Conservation (phyloP, 805 yeast species). For the Saccharomyces mikatae region DNA sequence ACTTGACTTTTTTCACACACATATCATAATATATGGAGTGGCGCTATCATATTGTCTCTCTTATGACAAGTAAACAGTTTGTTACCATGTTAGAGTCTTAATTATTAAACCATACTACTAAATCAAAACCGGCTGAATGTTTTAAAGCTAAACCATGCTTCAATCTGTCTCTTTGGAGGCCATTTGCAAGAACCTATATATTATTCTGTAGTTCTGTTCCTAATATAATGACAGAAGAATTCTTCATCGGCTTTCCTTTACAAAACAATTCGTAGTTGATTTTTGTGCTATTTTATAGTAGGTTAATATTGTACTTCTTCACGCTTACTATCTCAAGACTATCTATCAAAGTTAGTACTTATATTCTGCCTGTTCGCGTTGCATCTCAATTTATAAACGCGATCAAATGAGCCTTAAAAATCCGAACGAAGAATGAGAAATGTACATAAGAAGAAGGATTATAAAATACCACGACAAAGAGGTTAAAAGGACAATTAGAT, state of each 20-base stretch:
- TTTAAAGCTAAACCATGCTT: too few species aligned
- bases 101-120: background rate
- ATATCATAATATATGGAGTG: background rate
- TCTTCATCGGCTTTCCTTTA: background rate
- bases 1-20: background rate
- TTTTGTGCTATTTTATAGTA: background rate
- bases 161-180: too few species aligned
- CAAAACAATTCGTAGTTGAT: background rate
- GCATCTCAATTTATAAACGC: slow-evolving; percentile 1
- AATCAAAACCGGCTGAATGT: background rate
- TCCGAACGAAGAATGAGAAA: background rate
- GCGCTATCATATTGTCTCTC: background rate
- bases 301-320: background rate
- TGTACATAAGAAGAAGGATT: background rate
- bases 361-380: slow-evolving; percentile 2
- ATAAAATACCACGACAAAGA: background rate
- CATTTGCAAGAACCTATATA: too few species aligned
- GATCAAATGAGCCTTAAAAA: slow-evolving; percentile 13
- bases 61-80: background rate
- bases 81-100: background rate
- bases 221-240: too few species aligned
- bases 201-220: too few species aligned
- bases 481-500: background rate
- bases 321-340: too few species aligned
- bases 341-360: background rate